Base-by-base conservation (phyloP, 352 stramenopile genomes). In the Blastocystis sp. region DNA sequence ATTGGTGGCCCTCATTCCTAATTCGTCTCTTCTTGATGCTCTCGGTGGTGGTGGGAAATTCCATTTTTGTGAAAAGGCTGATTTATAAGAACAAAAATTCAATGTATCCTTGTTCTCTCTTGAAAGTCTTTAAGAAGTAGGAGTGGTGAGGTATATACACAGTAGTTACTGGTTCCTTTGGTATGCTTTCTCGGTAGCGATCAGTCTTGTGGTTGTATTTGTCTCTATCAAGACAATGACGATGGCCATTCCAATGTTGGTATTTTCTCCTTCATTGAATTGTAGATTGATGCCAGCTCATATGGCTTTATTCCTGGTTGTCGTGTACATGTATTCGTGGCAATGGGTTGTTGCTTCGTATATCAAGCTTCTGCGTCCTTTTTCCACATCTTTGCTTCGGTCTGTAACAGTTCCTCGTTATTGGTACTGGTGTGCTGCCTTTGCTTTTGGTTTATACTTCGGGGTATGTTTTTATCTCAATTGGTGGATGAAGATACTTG, bases 231-330 rank as follows among this genome's bases (percentile, higher is more conserved):
- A 46, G 51, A 83, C 54, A 14, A 65, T 83, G 51, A 42, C 37
- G 2, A 67, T 37, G 24, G 71, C 65, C 5, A 56, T 83, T 11
- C 71, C 71, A 29, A 35, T 27, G 71, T 83, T 0, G 0, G 51
- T 9, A 16, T n/a, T 6, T 1, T 19, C 24, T n/a, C 11, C 9
- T 29, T 4, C 24, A 37, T 51, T 29, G 35, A 35, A 9, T 5
- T 19, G 5, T 83, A 83, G 71, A 63, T n/a, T 83, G 43, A 83
- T 83, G 71, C 71, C 71, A 1, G 71, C 71, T 24, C 71, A 83
- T 39, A 12, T 83, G 49, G 71, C 71, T 32, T 54, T 83, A 35
- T 63, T 63, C 46, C 35, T 83, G 71, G 52, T 35, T 19, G 51
- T 83, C 4, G 46, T 83, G 12, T 83, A 83, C 49, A 32, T 83